Base-by-base conservation (phyloP, 2,329 filamentous ascomycete species). In the Fusarium algeriense region DNA sequence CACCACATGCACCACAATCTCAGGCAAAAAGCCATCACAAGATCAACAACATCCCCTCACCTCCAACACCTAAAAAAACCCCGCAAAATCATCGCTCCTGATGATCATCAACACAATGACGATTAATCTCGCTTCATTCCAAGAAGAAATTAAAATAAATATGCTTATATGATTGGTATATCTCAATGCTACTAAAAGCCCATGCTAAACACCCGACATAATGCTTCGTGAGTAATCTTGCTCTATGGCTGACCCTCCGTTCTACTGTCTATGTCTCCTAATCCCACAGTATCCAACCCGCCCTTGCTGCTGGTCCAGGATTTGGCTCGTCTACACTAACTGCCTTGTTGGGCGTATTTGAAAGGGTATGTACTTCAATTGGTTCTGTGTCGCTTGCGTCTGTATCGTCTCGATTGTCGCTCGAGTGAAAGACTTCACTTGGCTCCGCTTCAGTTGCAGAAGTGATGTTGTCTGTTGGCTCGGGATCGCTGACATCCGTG, bases 361-460 rank as follows among this genome's bases (percentile, higher is more conserved):
- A 56, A 50, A 61, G 41, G 5, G 60, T 58, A 13, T 61, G 64
- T 2, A 60, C 40, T 20, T 80, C 77, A 48, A 73, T 77, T 10
- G 75, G 74, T 9, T 81, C 79, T 1, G 75, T 73, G 17, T 81
- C 80, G 34, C 80, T 81, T 28, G 77, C 76, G 26, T 81, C 80
- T 8, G 79, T 79, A 5, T 69, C 79, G n/a, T 80, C 79, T 10
- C 55, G 73, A 20, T 76, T 76, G 12, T 81, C 79, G 55, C 78
- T 80, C 5, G 78, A 79, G 38, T 77, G 77, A 5, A 69, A 76
- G 12, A 72, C 72, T 35, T 81, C 80, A 60, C 79, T 81, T 7
- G 77, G 79, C 28, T 81, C 79, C 10, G 76, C 46, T 23, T 78
- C 79, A 7, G 48, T 38, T 4, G 48, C 17, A 2, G 48, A 52